Evolutionary conservation across 805 yeast genomes (phyloP).

Genomic region (Candida oleophila): DNA sequence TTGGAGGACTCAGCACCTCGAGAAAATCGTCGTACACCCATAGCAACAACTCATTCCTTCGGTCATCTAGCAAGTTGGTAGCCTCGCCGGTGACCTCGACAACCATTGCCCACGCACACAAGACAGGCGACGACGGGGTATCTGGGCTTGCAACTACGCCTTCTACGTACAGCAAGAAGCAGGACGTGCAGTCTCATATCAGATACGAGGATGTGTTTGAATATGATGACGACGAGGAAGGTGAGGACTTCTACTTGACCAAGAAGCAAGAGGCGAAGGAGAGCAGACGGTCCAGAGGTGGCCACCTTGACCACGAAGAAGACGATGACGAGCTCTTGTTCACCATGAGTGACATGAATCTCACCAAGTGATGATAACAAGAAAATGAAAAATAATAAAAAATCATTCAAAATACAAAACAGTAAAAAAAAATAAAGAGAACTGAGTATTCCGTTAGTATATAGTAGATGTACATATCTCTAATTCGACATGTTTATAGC

Average conservation of each 20-base stretch:
- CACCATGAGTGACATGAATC: slow-evolving; percentile 74
- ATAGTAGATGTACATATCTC: not conserved
- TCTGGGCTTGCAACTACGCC: slow-evolving; percentile 38
- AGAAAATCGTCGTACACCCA: not conserved
- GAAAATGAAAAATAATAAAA: not conserved
- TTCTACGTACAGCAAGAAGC: slow-evolving; percentile 23
- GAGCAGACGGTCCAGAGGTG: not conserved
- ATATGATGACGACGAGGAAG: slow-evolving; percentile 42
- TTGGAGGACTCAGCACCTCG: slow-evolving; percentile 3
- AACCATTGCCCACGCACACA: slow-evolving; percentile 23
- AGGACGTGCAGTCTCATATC: slow-evolving; percentile 12
- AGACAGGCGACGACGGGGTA: slow-evolving; percentile 13
- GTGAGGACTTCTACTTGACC: slow-evolving; percentile 16
- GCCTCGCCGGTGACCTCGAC: slow-evolving; percentile 24
- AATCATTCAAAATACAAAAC: not conserved
- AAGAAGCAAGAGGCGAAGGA: slow-evolving; percentile 1
- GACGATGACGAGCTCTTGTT: slow-evolving; percentile 64
- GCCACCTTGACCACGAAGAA: slow-evolving; percentile 11
- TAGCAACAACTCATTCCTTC: slow-evolving; percentile 16
- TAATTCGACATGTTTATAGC: slow-evolving; percentile 1
- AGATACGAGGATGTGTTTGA: slow-evolving; percentile 43
- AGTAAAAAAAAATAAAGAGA: not conserved
- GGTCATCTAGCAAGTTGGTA: slow-evolving; percentile 14
- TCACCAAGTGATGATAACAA: slow-evolving; percentile 21
- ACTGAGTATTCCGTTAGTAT: not conserved